A percentile compares a stretch with the other conserved stretches of the same genome.
phyloP scores from a whole-genome alignment of 2,329 filamentous ascomycete genomes.

The Fusarium ambrosium region DNA sequence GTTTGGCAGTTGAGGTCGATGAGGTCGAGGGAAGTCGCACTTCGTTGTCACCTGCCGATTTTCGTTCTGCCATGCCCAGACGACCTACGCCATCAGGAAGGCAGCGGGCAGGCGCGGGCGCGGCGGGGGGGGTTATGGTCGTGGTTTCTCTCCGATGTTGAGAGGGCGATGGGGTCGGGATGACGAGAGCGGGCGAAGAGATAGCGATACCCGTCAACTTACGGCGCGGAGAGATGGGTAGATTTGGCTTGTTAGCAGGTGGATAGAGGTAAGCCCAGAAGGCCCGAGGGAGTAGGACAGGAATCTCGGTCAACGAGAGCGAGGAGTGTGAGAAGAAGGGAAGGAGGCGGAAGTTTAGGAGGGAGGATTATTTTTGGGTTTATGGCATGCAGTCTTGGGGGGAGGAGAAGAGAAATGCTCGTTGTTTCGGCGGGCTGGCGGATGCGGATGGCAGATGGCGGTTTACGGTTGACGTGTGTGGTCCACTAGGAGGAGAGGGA shows the following conservation, averaged over 20 bases:
- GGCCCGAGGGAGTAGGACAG: conserved; percentile 6
- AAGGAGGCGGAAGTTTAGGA: conserved; percentile 21
- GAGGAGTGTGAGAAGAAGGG: conserved; percentile 6
- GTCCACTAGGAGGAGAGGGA: conserved; percentile 21
- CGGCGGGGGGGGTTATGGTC: conserved; percentile 35
- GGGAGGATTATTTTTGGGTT: conserved; percentile 36
- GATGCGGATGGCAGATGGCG: conserved; percentile 33
- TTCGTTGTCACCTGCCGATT: conserved; percentile 67
- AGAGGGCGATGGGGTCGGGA: conserved; percentile 33
- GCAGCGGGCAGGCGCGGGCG: conserved; percentile 52
- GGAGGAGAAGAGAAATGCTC: conserved; percentile 20
- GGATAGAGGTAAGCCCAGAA: conserved; percentile 11
- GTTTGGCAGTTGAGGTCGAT: conserved; percentile 49
- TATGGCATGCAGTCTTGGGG: conserved; percentile 26
- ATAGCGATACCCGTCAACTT: conserved; percentile 27
- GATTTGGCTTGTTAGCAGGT: conserved; percentile 6
- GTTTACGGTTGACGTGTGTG: conserved; percentile 43
- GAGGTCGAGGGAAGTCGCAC: conserved; percentile 64
- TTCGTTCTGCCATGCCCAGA: conserved; percentile 76
- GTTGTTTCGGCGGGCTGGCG: conserved; percentile 34
- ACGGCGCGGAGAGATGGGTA: conserved; percentile 25
- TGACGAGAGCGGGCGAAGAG: conserved; percentile 24
- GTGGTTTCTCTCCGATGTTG: conserved; percentile 38
- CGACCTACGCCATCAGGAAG: conserved; percentile 75
- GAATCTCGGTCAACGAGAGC: conserved; percentile 22